These are phyloP conservation scores for Globisporangium nagaii DNA, from an alignment of 352 stramenopile genomes.

Conservation along the genomic window DNA sequence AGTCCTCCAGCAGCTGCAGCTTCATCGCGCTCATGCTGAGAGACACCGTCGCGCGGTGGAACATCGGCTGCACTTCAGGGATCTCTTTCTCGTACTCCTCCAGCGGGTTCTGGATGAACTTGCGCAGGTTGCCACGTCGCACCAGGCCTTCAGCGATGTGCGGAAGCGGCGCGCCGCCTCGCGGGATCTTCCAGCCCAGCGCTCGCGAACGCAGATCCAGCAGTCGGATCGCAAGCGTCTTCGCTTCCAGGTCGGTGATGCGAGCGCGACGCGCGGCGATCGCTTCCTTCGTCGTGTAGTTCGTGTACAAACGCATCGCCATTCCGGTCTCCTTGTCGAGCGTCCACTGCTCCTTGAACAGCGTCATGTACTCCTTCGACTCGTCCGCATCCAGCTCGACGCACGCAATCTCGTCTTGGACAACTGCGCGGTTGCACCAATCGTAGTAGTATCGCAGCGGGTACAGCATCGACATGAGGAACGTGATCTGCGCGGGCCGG, in stretches of 20 bases:
- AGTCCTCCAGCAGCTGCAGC: conserved; percentile 44
- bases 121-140: conserved; percentile 45
- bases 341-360: conserved; percentile 54
- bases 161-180: conserved; percentile 40
- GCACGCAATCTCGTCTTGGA: conserved; percentile 58
- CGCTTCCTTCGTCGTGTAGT: conserved; percentile 37
- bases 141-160: conserved; percentile 35
- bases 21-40: conserved; percentile 48
- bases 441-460: conserved; percentile 64
- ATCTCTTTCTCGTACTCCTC: conserved; percentile 58
- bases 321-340: conserved; percentile 49
- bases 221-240: conserved; percentile 47
- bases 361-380: conserved; percentile 49
- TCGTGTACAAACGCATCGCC: conserved; percentile 25
- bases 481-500: conserved; percentile 54
- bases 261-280: conserved; percentile 30
- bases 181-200: conserved; percentile 62
- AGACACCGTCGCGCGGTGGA: conserved; percentile 50
- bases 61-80: conserved; percentile 34
- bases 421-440: conserved; percentile 48
- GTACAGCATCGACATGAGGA: conserved; percentile 50
- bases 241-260: conserved; percentile 51
- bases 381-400: conserved; percentile 42
- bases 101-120: conserved; percentile 57
- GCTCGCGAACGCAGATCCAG: conserved; percentile 55